phyloP scores from a whole-genome alignment of 306 rosid species.

The Casuarina cunninghamiana region DNA sequence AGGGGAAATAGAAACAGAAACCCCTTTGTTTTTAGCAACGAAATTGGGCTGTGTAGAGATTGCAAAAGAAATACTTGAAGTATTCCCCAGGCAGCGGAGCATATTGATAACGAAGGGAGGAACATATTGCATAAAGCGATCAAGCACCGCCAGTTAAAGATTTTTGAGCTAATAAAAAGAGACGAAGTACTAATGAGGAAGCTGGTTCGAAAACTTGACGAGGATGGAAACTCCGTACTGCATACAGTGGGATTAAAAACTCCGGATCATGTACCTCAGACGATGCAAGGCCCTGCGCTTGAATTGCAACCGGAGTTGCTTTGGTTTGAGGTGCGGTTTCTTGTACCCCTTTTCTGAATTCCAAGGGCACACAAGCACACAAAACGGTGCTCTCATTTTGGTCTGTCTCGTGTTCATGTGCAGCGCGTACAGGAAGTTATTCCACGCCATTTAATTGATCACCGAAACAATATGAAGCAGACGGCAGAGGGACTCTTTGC shows the following conservation, averaged over 20 bases:
- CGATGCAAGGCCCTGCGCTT: no score
- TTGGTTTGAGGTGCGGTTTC: background rate
- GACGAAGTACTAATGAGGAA: background rate
- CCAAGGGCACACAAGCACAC: background rate
- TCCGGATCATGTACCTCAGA: no score
- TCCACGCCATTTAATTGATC: background rate
- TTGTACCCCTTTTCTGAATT: background rate
- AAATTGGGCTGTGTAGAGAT: no score
- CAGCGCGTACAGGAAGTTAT: background rate
- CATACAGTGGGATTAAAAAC: no score
- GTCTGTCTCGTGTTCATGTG: background rate
- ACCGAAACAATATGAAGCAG: background rate
- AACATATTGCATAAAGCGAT: background rate
- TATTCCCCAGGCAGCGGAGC: background rate
- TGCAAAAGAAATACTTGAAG: no score
- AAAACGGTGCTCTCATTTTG: background rate
- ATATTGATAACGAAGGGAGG: slow-evolving; percentile 1
- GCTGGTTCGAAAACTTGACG: background rate
- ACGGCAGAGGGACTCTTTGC: background rate
- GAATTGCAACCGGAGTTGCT: background rate
- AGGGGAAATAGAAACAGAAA: no score
- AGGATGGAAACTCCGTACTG: no score
- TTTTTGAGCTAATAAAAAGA: background rate
- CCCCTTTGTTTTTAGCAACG: no score
- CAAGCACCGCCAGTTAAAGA: background rate